phyloP scores from a whole-genome alignment of 164 flowering plant species.

The Magnolia changhungtana region DNA sequence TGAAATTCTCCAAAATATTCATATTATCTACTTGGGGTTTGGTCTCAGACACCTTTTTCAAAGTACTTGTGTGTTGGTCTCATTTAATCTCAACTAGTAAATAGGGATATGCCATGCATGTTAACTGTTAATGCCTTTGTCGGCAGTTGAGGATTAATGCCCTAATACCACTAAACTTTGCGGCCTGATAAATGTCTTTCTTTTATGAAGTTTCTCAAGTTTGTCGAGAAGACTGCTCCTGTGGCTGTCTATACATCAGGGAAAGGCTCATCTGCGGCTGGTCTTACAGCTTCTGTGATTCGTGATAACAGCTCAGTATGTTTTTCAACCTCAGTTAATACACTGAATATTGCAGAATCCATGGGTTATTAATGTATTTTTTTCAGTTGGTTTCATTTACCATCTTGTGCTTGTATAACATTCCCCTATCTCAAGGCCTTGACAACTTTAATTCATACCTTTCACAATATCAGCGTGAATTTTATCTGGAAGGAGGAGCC shows the following conservation, averaged over 20 bases:
- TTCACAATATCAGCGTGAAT: slow-evolving; percentile 68
- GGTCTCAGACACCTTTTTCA: background rate
- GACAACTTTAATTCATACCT: background rate
- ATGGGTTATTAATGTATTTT: background rate
- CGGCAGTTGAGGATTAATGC: background rate
- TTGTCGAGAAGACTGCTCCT: slow-evolving; percentile 99
- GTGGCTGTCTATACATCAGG: slow-evolving; percentile 97
- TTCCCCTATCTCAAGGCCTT: background rate
- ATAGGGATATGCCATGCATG: background rate
- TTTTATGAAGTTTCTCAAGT: slow-evolving; percentile 83
- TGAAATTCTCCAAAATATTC: too few species aligned
- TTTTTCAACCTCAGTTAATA: slow-evolving; percentile 8
- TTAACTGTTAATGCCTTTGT: background rate
- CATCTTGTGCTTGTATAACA: background rate
- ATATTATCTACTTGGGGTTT: background rate
- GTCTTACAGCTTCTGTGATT: slow-evolving; percentile 98
- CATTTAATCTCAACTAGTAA: background rate
- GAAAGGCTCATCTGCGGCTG: slow-evolving; percentile 99
- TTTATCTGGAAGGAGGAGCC: slow-evolving; percentile 99
- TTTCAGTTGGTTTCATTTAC: background rate
- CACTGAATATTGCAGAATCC: background rate
- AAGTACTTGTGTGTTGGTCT: background rate
- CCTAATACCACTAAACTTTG: background rate
- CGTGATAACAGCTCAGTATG: slow-evolving; percentile 88
- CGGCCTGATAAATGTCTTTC: background rate